Evolutionary conservation across 371 early-diverging fungal genomes (phyloP), one percentile per base, ranked within the genome.

Genomic region (Chytridium lagenaria): DNA sequence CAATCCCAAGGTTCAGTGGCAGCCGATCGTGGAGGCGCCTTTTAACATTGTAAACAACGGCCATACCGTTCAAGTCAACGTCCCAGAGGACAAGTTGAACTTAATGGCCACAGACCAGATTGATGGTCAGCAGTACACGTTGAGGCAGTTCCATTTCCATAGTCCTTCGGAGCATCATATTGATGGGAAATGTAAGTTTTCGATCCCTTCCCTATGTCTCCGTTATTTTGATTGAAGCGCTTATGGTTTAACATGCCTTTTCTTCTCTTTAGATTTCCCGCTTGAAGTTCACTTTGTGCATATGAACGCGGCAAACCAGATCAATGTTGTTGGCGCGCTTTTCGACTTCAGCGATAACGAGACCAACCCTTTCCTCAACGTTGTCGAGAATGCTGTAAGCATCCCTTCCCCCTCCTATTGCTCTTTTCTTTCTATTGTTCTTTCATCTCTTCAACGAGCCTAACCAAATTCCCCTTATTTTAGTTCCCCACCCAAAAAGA

Each of bases 61-160:
- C 57, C 57, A 55, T 30, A 55, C 57, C 16, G 26, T 55, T 30
- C 57, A 55, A 23, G 57, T 55, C 57, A 55, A 55, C 57, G 23
- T 55, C 57, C 57, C 57, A 19, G 16, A 10, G 10, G 57, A 26
- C 16, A 55, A 26, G 16, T 15, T 26, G 16, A 10, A 10, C 15
- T 7, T 10, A 26, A 15, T 16, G 15, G 16, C 57, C 26, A 16
- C 26, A 10, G 23, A 55, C 5, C 57, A 55, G 57, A 55, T 55
- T 30, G 30, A 55, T 23, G 26, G 57, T 30, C 22, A 55, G 57
- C 5, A 15, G 57, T 55, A 55, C 57, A 26, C 22, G 15, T 26
- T 55, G 10, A 7, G 23, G 57, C 57, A 55, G 57, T 55, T 55
- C 26, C 57, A 55, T 23, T 55, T 55, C 26, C 57, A 55, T 55